Evolutionary conservation across 179 eudicot genomes (phyloP), one percentile per base, ranked within the genome.

Genomic region (Actinidia polygama): DNA sequence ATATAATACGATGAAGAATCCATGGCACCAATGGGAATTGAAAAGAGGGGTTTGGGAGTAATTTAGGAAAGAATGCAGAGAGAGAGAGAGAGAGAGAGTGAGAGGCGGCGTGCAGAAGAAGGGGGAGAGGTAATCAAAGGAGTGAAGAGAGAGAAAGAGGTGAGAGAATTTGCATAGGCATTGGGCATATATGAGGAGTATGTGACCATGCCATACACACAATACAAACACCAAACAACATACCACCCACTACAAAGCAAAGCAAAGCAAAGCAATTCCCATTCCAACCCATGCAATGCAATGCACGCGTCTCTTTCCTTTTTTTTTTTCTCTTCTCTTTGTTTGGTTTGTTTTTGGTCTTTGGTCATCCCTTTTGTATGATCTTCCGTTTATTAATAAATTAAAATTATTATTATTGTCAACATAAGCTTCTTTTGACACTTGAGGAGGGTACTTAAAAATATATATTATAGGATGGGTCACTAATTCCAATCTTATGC

Each of bases 271-370:
- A 47, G 50, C 79, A 58, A 76, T 63, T 66, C 53, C 80, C 68
- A 82, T 77, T 58, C 46, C 68, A 82, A 70, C 46, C 68, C 80
- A 40, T 40, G 44, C 44, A 40, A 77, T 82, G 80, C 84, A 75
- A 76, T 82, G 76, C 84, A 82, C 75, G 84, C 79, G 21, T 74
- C 77, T 75, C 58, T 49, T 40, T 21, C 40, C 44, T 40, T 2
- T 40, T 40, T 40, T 40, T 11, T 8, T 23, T 49, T 40, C 14
- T 26, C 49, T 49, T 30, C 21, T 40, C 59, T 53, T 74, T 53
- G 84, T 67, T 82, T 76, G 84, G 80, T 82, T 55, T 69, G 84
- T 76, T 82, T 54, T 77, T 68, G 82, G 82, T 79, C 55, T 79
- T 67, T 55, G 75, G 58, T 61, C 72, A 81, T 40, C 49, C 78